Conservation (phyloP, 2,329 filamentous ascomycete species). For the Helminthosporium solani region DNA sequence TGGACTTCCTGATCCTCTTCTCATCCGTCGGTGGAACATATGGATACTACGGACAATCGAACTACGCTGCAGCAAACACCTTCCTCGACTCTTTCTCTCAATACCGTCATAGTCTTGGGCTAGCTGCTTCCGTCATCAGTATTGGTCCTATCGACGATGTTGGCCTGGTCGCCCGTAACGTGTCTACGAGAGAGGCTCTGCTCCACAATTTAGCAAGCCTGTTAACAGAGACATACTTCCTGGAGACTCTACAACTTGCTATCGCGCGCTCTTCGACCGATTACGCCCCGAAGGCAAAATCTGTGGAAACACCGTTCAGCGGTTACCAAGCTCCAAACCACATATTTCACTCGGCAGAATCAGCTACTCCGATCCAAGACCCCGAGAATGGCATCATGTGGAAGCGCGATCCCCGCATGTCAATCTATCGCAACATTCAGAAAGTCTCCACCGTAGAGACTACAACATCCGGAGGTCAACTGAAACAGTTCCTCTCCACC, state of each 20-base stretch:
- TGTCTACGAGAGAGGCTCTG: constrained; percentile 7
- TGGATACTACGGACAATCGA: constrained; percentile 44
- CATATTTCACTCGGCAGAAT: constrained; percentile 16
- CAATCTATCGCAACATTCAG: constrained; percentile 20
- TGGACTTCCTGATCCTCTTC: constrained; percentile 36
- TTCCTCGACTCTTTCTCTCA: constrained; percentile 29
- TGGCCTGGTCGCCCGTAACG: constrained; percentile 38
- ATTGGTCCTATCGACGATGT: constrained; percentile 51
- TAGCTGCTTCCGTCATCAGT: constrained; percentile 49
- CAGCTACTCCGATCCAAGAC: constrained; percentile 18
- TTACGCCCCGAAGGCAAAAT: too few relatives aligned
- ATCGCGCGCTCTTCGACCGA: neutral
- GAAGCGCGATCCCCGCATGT: constrained; percentile 24
- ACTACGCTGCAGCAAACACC: constrained; percentile 50
- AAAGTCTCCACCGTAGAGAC: neutral
- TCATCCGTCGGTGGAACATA: constrained; percentile 23
- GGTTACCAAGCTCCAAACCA: neutral
- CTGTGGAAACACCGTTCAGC: neutral
- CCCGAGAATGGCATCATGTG: constrained; percentile 18
- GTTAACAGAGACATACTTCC: neutral
- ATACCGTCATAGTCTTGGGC: constrained; percentile 16
- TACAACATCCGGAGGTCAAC: too few relatives aligned
- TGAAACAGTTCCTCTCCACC: too few relatives aligned
- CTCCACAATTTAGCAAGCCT: neutral
- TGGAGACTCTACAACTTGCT: neutral